phyloP scores from a whole-genome alignment of 306 rosid species.

The Betula pendula region DNA sequence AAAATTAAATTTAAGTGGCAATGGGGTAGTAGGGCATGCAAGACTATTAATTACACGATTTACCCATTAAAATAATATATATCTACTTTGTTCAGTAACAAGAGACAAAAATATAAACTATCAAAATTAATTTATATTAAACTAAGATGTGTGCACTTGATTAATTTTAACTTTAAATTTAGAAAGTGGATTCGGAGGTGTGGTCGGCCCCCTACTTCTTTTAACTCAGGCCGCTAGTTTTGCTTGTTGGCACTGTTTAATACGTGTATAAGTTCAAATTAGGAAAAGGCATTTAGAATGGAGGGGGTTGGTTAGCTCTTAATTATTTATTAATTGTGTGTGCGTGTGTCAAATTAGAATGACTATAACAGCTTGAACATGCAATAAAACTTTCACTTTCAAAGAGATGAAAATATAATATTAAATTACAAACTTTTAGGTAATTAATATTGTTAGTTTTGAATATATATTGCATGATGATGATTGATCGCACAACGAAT shows the following conservation, averaged over 20 bases:
- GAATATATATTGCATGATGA: too few relatives aligned
- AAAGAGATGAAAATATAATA: background rate
- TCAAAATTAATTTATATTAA: background rate
- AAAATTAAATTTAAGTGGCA: too few relatives aligned
- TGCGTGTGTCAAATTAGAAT: background rate
- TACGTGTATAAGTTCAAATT: background rate
- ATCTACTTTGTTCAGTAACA: background rate
- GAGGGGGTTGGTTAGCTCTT: background rate
- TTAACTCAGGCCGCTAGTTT: conserved; percentile 18
- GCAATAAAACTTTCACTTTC: background rate
- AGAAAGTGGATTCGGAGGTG: conserved; percentile 19
- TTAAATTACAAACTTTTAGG: too few relatives aligned
- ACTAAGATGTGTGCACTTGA: background rate
- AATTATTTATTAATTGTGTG: background rate
- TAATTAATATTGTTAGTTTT: too few relatives aligned
- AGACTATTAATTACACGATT: background rate
- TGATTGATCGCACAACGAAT: too few relatives aligned
- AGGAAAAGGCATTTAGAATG: background rate
- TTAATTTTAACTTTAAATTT: background rate
- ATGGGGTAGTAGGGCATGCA: background rate
- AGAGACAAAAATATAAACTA: background rate
- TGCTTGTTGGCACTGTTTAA: background rate
- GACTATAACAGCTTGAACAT: background rate
- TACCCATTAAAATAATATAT: too few relatives aligned
- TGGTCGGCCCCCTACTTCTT: conserved; percentile 24